Percentiles rank a stretch among this genome's conserved stretches.
These are phyloP conservation scores for Phanerodontia chrysosporium DNA, from an alignment of 768 basidiomycete genomes.

Conservation along the genomic window DNA sequence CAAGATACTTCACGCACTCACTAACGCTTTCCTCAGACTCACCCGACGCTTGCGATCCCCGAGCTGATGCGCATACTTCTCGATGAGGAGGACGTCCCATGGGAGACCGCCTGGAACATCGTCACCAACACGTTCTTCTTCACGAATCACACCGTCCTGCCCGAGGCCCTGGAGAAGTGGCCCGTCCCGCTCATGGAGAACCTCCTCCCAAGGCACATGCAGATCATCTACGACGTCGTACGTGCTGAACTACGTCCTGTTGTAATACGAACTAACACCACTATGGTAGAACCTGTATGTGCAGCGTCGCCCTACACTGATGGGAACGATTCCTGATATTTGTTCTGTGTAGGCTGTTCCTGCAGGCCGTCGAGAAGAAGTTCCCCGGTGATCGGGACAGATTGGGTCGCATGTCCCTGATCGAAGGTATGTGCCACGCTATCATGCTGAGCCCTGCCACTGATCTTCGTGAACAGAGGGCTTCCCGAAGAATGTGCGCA, in stretches of 20 bases:
- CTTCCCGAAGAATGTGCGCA: constrained; percentile 78
- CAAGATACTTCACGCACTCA: not conserved
- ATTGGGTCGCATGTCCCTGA: constrained; percentile 83
- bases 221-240: constrained; percentile 89
- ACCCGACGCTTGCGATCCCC: constrained; percentile 91
- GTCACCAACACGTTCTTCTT: constrained; percentile 91
- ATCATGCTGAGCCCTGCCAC: not conserved
- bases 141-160: constrained; percentile 92
- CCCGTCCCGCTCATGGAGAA: constrained; percentile 81
- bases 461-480: constrained; percentile 52
- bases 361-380: constrained; percentile 84
- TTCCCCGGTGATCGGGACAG: constrained; percentile 85
- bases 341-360: constrained; percentile 48
- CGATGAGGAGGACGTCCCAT: constrained; percentile 87
- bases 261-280: not conserved
- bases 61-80: constrained; percentile 90
- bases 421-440: constrained; percentile 60
- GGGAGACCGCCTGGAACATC: constrained; percentile 86
- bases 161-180: constrained; percentile 91
- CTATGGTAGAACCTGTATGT: constrained; percentile 45
- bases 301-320: not conserved
- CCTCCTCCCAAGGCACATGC: constrained; percentile 84
- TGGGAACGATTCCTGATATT: not conserved
- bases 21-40: constrained; percentile 51
- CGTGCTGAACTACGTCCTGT: constrained; percentile 30